phyloP scores from a whole-genome alignment of 176 grass and related monocot species.

The Oryza meridionalis region DNA sequence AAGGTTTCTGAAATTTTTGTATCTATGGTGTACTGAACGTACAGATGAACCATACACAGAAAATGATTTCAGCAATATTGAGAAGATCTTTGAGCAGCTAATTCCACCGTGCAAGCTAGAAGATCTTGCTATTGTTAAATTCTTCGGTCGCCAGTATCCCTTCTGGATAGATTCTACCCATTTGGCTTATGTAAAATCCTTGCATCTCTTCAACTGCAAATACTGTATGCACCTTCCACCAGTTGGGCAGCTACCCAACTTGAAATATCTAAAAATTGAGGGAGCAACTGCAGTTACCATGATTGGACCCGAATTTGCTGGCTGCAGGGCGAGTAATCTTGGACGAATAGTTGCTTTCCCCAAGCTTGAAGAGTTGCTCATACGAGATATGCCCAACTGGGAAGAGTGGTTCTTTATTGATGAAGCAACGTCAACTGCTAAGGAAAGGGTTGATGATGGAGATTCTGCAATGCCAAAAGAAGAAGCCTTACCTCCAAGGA shows the following conservation, averaged over 20 bases:
- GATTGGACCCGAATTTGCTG: slow-evolving; percentile 32
- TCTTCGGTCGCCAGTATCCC: slow-evolving; percentile 6
- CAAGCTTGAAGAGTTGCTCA: slow-evolving; percentile 1
- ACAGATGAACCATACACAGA: neutral
- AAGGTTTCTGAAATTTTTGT: neutral
- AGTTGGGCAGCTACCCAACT: neutral
- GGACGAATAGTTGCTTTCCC: neutral
- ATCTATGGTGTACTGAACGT: neutral
- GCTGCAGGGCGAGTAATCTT: neutral
- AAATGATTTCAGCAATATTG: slow-evolving; percentile 20
- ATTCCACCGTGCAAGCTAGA: slow-evolving; percentile 12
- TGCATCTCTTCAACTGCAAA: neutral
- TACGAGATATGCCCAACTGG: slow-evolving; percentile 16
- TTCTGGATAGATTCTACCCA: neutral
- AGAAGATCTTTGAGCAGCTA: slow-evolving; percentile 32
- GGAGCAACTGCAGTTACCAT: slow-evolving; percentile 10
- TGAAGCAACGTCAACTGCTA: neutral
- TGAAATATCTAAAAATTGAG: slow-evolving; percentile 27
- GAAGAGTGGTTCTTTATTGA: neutral
- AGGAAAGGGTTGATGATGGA: no score
- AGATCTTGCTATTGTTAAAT: neutral
- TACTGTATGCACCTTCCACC: slow-evolving; percentile 27
- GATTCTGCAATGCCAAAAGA: no score
- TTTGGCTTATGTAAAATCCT: neutral
- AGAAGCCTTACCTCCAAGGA: no score